Evolutionary conservation across 192 early-diverging fungal genomes (phyloP), one percentile per base, ranked within the genome.

Genomic region (Funneliformis mosseae): DNA sequence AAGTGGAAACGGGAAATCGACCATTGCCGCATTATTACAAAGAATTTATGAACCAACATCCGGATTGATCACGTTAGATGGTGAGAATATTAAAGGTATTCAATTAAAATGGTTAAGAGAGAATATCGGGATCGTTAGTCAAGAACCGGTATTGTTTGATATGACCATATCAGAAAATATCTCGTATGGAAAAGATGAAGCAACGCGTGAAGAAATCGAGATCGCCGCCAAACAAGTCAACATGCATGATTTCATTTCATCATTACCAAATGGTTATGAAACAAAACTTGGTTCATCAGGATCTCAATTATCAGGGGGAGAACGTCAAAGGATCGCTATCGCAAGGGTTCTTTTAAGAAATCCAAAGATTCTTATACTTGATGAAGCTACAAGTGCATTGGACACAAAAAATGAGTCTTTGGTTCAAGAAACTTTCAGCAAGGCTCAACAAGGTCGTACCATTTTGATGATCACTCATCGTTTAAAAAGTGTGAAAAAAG

Each of bases 391-490:
- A 23, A 88, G 92, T 78, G 87, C 87, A 8, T 74, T 88, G 27
- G 93, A 95, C 86, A 83, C 90, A 27, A 86, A 89, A 77, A 87
- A 86, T 5, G 93, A 94, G 79, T 78, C 83, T 59, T 83, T 93
- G 11, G 91, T 95, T 14, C 91, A 93, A 73, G 89, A 86, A 46
- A 92, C 92, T 23, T 81, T 94, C 5, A 88, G 90, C 74, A 42
- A 74, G 14, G 86, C 89, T 33, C 84, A 87, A 76, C 75, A 86
- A 42, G 88, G 88, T n/a, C 87, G 93, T 33, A 93, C 93, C 6
- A 91, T 91, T 9, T 87, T 95, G 39, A 88, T 89, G 1, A 92
- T 95, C 82, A 94, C 94, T 9, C 94, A 95, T 86, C 85, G 92
- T 38, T 77, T 95, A 43, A 85, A 85, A 8, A 90, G 89, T 14